A percentile compares a stretch with the other conserved stretches of the same genome.
Conservation (phyloP, 768 basidiomycete species). For the Crepidotus variabilis region DNA sequence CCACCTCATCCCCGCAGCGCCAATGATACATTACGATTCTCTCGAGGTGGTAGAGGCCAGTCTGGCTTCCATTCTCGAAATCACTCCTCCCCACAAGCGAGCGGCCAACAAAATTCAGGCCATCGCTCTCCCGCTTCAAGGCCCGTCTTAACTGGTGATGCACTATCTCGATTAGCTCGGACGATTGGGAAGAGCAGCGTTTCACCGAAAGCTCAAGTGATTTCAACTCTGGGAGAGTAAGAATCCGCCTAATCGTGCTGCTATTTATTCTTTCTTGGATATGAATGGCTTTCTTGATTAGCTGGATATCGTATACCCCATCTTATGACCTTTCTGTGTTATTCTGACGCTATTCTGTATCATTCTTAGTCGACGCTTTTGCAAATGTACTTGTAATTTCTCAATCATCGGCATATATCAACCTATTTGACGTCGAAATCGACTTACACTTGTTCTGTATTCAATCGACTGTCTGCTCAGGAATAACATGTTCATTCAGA, state of each 20-base stretch:
- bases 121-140: slow-evolving; percentile 41
- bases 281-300: background rate
- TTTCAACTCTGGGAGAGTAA: background rate
- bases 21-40: slow-evolving; percentile 29
- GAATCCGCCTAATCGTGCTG: background rate
- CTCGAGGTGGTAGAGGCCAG: slow-evolving; percentile 34
- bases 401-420: background rate
- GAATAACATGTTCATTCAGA: slow-evolving; percentile 32
- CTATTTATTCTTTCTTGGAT: slow-evolving; percentile 3
- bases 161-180: slow-evolving; percentile 60
- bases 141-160: slow-evolving; percentile 73
- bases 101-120: slow-evolving; percentile 24
- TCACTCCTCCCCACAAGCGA: slow-evolving; percentile 60
- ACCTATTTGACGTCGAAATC: too few relatives aligned
- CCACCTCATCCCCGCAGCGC: slow-evolving; percentile 24
- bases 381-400: background rate
- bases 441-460: too few relatives aligned
- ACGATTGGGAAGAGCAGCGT: slow-evolving; percentile 43
- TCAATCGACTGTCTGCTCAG: too few relatives aligned
- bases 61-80: slow-evolving; percentile 43
- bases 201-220: slow-evolving; percentile 7
- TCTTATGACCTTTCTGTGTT: background rate
- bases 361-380: background rate
- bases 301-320: background rate
- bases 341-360: background rate